Base-by-base conservation (phyloP, 371 early-diverging fungal species). In the Mucor indicus region DNA sequence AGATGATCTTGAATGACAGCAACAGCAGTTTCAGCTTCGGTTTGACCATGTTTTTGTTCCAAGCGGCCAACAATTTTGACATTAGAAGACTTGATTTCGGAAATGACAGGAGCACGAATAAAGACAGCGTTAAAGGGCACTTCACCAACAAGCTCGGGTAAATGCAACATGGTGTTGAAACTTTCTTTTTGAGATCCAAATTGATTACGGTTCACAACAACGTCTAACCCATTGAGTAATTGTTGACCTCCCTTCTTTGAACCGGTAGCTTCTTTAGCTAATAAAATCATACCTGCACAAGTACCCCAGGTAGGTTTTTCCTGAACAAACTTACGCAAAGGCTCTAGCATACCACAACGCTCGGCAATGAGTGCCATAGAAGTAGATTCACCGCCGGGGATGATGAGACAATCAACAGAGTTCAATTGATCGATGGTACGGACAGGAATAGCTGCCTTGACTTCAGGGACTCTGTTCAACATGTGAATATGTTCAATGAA, bases 341-440 rank as follows among this genome's bases (percentile, higher is more conserved):
- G 78, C 31, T 92, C 89, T 57, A 91, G 60, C 54, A 92, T 69
- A 7, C 85, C 85, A 25, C 81, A 83, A 25, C 90, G 79, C 54
- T 93, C 94, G 8, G 95, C 95, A 44, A 94, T 82, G 37, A 94
- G 63, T 3, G 93, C 86, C 76, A 97, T 97, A 0, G 96, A 73
- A 0, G 96, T 97, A 7, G 89, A 89, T 60, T 97, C 98, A 24
- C 98, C 98, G 27, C 98, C 98, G 2, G 96, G 96, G 44, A 97
- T 86, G 44, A 97, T 85, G 17, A 97, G 77, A 3, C 86, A 95
- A 69, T 97, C 95, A 17, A 95, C 71, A 7, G 57, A 45, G 24
- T 80, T 72, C 11, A 89, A 55, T 47, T 86, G 78, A 17, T 80
- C 78, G 22, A 63, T 65, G 7, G 86, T 93, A 13, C 87, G 78